These are phyloP conservation scores for Letharia columbiana DNA, from an alignment of 495 filamentous ascomycete genomes.

Conservation along the genomic window DNA sequence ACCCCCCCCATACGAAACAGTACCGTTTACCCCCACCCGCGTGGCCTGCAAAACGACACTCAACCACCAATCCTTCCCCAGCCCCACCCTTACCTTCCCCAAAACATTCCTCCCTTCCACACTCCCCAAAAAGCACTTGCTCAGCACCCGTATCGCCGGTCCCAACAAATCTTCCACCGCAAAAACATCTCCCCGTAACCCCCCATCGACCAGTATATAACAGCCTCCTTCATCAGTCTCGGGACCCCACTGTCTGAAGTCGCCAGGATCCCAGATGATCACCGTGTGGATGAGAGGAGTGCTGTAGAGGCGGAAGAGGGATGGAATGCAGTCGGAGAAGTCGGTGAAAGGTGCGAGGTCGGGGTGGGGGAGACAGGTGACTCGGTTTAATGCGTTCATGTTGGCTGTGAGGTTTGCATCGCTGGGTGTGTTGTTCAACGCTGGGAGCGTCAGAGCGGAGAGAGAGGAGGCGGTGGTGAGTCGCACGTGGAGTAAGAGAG, in stretches of 20 bases:
- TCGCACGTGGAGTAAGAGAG: not conserved
- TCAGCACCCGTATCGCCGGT: not conserved
- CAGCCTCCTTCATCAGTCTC: not conserved
- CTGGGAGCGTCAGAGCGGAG: not conserved
- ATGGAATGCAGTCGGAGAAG: not conserved
- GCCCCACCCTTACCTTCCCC: not conserved
- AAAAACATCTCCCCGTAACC: not conserved
- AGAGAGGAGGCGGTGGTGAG: not conserved
- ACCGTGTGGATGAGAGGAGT: not conserved
- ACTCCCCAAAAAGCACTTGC: not conserved
- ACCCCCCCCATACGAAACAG: not conserved
- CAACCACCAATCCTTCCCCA: not conserved
- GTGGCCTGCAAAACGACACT: not conserved
- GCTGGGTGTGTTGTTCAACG: not conserved
- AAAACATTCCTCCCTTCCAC: not conserved
- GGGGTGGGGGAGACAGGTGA: not conserved
- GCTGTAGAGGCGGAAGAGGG: not conserved
- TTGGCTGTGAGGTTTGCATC: not conserved
- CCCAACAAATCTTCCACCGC: not conserved
- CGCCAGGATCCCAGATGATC: not conserved
- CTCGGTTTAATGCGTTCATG: not conserved
- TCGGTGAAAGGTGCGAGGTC: not conserved
- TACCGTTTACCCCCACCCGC: not conserved
- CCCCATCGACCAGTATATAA: not conserved
- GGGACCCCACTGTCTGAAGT: not conserved